Percentiles rank a stretch among this genome's conserved stretches.
phyloP scores from a whole-genome alignment of 1,284 basidiomycete genomes.

The Ustilago shanxiensis region DNA sequence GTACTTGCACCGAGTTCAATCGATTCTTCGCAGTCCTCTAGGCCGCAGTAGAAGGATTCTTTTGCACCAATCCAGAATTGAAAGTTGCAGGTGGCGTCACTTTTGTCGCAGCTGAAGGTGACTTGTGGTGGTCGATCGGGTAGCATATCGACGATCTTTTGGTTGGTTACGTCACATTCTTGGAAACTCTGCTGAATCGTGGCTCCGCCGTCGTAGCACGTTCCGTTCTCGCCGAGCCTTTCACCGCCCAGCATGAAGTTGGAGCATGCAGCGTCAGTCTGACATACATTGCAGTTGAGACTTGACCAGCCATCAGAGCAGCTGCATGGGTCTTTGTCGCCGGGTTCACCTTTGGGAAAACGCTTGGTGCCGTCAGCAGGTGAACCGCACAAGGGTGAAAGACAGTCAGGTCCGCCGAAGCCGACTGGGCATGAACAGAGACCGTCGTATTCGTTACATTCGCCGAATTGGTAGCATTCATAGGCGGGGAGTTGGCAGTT shows the following conservation, averaged over 20 bases:
- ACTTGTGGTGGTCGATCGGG: constrained; percentile 90
- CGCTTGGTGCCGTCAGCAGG: constrained; percentile 88
- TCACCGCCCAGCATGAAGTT: constrained; percentile 57
- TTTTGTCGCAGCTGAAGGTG: constrained; percentile 77
- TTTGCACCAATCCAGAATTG: constrained; percentile 91
- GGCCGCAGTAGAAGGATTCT: constrained; percentile 94
- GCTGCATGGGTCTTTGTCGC: constrained; percentile 75
- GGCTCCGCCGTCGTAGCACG: constrained; percentile 91
- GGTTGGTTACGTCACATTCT: constrained; percentile 94
- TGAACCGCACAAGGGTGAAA: constrained; percentile 83
- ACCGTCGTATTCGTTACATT: constrained; percentile 87
- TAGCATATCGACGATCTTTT: constrained; percentile 89
- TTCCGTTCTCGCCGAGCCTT: constrained; percentile 78
- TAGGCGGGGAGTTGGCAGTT: constrained; percentile 62
- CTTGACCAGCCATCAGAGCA: constrained; percentile 95
- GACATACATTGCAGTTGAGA: constrained; percentile 79
- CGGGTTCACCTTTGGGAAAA: constrained; percentile 71
- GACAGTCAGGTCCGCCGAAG: constrained; percentile 89
- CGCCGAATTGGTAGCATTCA: constrained; percentile 74
- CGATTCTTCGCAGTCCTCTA: constrained; percentile 77
- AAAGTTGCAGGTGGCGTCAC: constrained; percentile 56
- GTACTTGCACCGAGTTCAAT: constrained; percentile 38
- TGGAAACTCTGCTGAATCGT: constrained; percentile 93
- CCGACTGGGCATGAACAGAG: constrained; percentile 90
- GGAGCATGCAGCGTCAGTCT: constrained; percentile 44